Evolutionary conservation across 1,284 basidiomycete genomes (phyloP), one percentile per base, ranked within the genome.

Genomic region (Golubevia sp.): DNA sequence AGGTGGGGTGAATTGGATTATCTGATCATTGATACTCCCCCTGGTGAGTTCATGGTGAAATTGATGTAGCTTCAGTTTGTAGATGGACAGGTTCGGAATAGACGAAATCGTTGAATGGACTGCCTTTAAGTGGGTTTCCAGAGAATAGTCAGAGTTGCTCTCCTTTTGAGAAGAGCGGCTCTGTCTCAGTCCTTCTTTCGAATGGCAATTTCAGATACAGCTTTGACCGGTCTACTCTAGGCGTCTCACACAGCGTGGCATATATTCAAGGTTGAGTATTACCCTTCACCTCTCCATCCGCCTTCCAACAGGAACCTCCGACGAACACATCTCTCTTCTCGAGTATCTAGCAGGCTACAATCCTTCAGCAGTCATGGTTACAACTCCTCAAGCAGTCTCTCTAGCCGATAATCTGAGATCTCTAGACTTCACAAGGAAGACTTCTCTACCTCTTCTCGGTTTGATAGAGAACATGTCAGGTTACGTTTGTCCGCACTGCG

Each of bases 401-500:
- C 87, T 99, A 55, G 90, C 93, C 81, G 97, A 99, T 84, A 94
- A 92, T 51, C 90, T 95, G 86, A 97, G 99, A 85, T 96, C 93
- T 68, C 88, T 99, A 62, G 95, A 94, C 51, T 99, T 99, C 85
- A 93, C 95, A 13, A 90, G 91, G 20, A 90, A 93, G 24, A 91
- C 94, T 55, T 87, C 88, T 30, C 86, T 99, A 7, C 93, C 92
- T 3, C 90, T 99, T n/a, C 85, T 97, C 54, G 97, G 97, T 4
- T 85, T 99, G 56, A 91, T 99, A 67, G 97, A 99, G 84, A 99
- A 99, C 85, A 98, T 99, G 97, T 93, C 93, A 63, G 97, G 97
- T 49, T 99, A 97, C 85, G 92, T 92, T 8, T 99, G 97, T 80
- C 96, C 96, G 23, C 85, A 86, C 64, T 86, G 85, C 62, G 91